Base-by-base conservation (phyloP, 148 eudicot genomes). In the Vaccinium corymbosum region DNA sequence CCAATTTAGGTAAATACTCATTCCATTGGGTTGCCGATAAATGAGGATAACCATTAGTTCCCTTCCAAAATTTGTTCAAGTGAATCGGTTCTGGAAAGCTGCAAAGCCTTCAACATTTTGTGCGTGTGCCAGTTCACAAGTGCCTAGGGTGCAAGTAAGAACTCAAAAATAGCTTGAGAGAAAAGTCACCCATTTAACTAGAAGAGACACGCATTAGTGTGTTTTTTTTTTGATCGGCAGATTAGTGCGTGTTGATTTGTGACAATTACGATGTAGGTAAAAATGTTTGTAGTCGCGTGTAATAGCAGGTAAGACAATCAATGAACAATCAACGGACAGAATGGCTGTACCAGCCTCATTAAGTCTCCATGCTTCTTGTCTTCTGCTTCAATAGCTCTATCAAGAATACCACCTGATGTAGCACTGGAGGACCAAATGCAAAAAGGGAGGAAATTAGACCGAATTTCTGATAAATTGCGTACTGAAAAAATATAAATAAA, bases 351-450 rank as follows among this genome's bases (percentile, higher is more conserved):
- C 89, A 89, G 87, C 76, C 89, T 85, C 83, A 89, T 46, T 82
- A 89, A 81, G 84, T 89, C 91, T 78, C 89, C 89, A 59, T 87
- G 88, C 83, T 83, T 87, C 55, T 27, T 77, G 85, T 87, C 86
- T 83, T 89, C 91, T 85, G 91, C 91, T 81, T 89, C 89, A 78
- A 89, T 84, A 62, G 89, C 91, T 87, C 82, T 89, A 79, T 89
- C 91, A 71, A 89, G 85, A 48, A 89, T 87, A 50, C 91, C 91
- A 68, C 91, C 89, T 61, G 84, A 64, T 72, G 87, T 89, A 68
- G 89, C 86, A 74, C 91, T 89, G 73, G 88, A 78, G 2, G 38
- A 62, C 29, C 51, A 77, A 50, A 56, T 16, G 27, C 13, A 11
- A 7, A 25, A 68, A 55, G 27, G 12, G 25, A 72, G 29, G 66